phyloP scores from a whole-genome alignment of 495 filamentous ascomycete genomes.

The Xylaria grammica region DNA sequence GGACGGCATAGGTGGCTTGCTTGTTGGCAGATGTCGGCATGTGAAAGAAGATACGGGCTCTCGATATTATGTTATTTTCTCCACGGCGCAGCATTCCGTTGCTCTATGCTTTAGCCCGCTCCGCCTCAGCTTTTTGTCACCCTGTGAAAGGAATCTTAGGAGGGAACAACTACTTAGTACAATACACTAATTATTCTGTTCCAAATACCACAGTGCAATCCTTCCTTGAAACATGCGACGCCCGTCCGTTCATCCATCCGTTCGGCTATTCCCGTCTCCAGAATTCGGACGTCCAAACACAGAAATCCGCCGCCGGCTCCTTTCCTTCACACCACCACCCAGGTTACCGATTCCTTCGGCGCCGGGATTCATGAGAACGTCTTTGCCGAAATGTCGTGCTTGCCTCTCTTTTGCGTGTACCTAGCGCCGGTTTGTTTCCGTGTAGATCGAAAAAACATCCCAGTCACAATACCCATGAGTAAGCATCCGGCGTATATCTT shows the following conservation, averaged over 20 bases:
- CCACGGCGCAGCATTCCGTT: too few relatives aligned
- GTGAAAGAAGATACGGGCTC: background rate
- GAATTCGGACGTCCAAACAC: slow-evolving; percentile 21
- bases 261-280: slow-evolving; percentile 19
- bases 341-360: slow-evolving; percentile 12
- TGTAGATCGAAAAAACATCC: background rate
- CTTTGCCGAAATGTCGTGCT: slow-evolving; percentile 13
- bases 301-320: slow-evolving; percentile 22
- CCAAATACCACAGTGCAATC: background rate
- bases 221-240: background rate
- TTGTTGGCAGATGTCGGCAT: background rate
- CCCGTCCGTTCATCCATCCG: background rate
- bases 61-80: background rate
- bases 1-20: background rate
- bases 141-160: background rate
- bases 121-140: too few relatives aligned
- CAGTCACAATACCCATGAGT: background rate
- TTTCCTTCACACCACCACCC: background rate
- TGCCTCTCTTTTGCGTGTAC: background rate
- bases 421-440: too few relatives aligned
- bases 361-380: background rate
- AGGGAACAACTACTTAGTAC: too few relatives aligned
- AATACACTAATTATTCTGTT: background rate
- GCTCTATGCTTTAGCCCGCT: too few relatives aligned
- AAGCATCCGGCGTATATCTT: too few relatives aligned